These are phyloP conservation scores for Fennellomyces sp. DNA, from an alignment of 371 early-diverging fungal species.

Conservation along the genomic window DNA sequence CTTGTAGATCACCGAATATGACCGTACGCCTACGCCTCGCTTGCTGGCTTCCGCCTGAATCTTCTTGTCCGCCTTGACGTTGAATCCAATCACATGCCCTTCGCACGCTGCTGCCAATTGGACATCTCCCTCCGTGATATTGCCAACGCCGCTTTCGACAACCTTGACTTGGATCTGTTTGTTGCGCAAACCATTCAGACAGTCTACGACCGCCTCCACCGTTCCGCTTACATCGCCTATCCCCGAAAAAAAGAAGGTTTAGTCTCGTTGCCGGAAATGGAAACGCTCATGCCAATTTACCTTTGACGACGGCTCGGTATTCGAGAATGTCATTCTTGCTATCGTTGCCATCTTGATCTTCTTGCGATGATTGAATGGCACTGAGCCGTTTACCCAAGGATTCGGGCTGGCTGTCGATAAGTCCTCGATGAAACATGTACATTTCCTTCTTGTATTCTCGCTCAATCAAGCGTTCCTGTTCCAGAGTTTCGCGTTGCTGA, in stretches of 20 bases:
- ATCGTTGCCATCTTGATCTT: slow-evolving; percentile 20
- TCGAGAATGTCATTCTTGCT: slow-evolving; percentile 51
- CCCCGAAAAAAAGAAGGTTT: not conserved
- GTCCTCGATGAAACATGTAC: slow-evolving; percentile 71
- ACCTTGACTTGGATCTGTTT: slow-evolving; percentile 79
- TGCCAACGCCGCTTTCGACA: slow-evolving; percentile 83
- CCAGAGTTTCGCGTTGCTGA: slow-evolving; percentile 57
- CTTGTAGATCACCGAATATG: slow-evolving; percentile 87
- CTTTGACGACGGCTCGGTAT: slow-evolving; percentile 59
- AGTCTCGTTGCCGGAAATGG: not conserved
- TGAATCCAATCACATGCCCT: slow-evolving; percentile 85
- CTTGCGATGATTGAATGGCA: slow-evolving; percentile 26
- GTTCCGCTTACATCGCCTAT: slow-evolving; percentile 95
- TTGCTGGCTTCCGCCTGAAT: slow-evolving; percentile 64
- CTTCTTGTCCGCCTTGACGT: slow-evolving; percentile 81
- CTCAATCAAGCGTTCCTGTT: slow-evolving; percentile 63
- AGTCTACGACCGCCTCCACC: slow-evolving; percentile 86
- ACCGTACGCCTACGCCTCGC: slow-evolving; percentile 65
- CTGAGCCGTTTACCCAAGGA: slow-evolving; percentile 48
- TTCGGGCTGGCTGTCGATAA: slow-evolving; percentile 59
- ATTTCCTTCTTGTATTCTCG: slow-evolving; percentile 65
- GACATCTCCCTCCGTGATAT: slow-evolving; percentile 80
- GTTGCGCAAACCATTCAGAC: slow-evolving; percentile 75
- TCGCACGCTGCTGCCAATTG: slow-evolving; percentile 69
- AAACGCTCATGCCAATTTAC: slow-evolving; percentile 21